Conservation (phyloP, 371 early-diverging fungal species). For the Actinomucor elegans region DNA sequence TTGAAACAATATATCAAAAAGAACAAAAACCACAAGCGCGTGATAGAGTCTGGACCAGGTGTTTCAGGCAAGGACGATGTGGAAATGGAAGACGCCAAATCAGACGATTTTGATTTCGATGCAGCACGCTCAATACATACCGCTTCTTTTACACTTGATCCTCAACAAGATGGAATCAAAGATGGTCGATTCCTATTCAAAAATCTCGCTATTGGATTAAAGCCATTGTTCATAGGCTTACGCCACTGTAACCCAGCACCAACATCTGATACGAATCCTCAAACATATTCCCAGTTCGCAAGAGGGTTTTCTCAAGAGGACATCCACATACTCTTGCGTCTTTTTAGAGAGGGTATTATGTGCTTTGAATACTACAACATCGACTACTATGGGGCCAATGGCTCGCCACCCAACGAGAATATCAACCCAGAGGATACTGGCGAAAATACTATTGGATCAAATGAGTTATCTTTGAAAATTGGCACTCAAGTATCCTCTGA, state of each 20-base stretch:
- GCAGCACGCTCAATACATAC: conserved; percentile 78
- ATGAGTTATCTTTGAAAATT: conserved; percentile 34
- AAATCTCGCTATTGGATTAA: conserved; percentile 84
- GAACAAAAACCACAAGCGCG: conserved; percentile 13
- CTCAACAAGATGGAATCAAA: conserved; percentile 73
- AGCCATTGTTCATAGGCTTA: conserved; percentile 79
- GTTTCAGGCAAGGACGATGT: conserved; percentile 41
- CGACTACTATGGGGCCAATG: conserved; percentile 65
- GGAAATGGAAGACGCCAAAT: conserved; percentile 56
- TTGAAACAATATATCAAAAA: conserved; percentile 52
- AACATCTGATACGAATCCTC: conserved; percentile 30
- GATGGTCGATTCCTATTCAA: conserved; percentile 82
- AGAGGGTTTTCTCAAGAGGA: conserved; percentile 73
- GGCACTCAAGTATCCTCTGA: conserved; percentile 69
- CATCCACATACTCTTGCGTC: conserved; percentile 58
- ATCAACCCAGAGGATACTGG: neutral
- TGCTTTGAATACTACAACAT: conserved; percentile 87
- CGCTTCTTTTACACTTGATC: conserved; percentile 58
- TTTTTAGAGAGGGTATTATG: conserved; percentile 84
- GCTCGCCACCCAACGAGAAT: conserved; percentile 32
- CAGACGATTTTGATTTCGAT: conserved; percentile 68
- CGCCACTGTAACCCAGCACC: conserved; percentile 69
- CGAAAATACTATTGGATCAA: conserved; percentile 28
- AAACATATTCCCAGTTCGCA: conserved; percentile 43
- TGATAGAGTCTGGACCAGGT: conserved; percentile 5